These are phyloP conservation scores for Simmondsia chinensis DNA, from an alignment of 148 eudicot genomes.

Conservation along the genomic window DNA sequence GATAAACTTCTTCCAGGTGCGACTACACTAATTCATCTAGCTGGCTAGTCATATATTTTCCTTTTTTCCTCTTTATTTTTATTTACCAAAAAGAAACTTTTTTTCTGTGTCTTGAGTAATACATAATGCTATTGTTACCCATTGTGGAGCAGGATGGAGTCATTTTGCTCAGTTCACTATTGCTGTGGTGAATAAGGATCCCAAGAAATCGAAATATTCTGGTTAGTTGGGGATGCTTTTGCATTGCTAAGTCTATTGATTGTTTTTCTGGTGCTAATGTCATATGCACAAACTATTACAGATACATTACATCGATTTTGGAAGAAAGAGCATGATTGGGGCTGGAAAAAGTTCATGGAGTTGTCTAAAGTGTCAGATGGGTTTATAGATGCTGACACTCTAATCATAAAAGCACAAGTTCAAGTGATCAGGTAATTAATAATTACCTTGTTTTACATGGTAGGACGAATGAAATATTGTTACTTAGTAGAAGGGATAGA, in stretches of 20 bases:
- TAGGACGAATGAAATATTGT: background rate
- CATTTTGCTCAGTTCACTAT: slow-evolving; percentile 96
- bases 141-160: slow-evolving; percentile 65
- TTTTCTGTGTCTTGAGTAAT: too few species aligned
- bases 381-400: slow-evolving; percentile 66
- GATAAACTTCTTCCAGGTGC: slow-evolving; percentile 96
- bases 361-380: slow-evolving; percentile 79
- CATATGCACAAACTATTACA: slow-evolving; percentile 12
- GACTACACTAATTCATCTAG: background rate
- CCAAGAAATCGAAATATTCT: slow-evolving; percentile 80
- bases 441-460: background rate
- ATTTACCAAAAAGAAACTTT: too few species aligned
- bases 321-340: slow-evolving; percentile 99
- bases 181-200: slow-evolving; percentile 88
- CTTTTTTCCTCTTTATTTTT: background rate
- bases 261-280: slow-evolving; percentile 1
- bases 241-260: background rate
- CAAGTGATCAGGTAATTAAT: slow-evolving; percentile 71
- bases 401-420: slow-evolving; percentile 85
- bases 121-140: too few species aligned
- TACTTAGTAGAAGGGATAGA: background rate
- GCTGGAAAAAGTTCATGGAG: slow-evolving; percentile 99
- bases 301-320: slow-evolving; percentile 89
- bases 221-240: slow-evolving; percentile 29
- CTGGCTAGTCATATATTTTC: background rate